phyloP scores from a whole-genome alignment of 2,329 filamentous ascomycete species.

The Fusarium papillatum region DNA sequence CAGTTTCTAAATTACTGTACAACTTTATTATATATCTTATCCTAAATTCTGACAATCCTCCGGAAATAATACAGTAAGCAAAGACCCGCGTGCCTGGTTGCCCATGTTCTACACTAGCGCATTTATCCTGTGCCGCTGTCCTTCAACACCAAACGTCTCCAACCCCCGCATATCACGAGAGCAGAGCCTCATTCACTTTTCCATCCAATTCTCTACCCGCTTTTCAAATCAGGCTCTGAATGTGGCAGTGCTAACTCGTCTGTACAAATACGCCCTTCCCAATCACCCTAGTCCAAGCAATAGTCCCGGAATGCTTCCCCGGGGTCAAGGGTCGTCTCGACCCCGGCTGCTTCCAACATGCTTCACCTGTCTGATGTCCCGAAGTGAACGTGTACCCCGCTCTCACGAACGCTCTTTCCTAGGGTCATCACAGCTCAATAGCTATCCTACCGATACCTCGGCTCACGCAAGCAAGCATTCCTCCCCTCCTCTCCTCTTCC shows the following conservation, averaged over 20 bases:
- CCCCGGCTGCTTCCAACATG: not conserved
- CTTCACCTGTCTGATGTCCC: not conserved
- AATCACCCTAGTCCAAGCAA: not conserved
- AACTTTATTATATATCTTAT: not conserved
- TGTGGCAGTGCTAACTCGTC: not conserved
- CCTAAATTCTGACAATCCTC: not conserved
- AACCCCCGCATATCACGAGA: not conserved
- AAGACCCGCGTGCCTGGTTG: not conserved
- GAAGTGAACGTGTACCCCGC: not conserved
- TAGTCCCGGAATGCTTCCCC: not conserved
- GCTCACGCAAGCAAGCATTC: conserved; percentile 67
- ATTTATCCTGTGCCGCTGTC: not conserved
- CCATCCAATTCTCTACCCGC: not conserved
- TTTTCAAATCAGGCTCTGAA: not conserved
- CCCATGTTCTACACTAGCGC: not conserved
- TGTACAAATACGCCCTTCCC: not conserved
- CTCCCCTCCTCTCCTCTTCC: conserved; percentile 57
- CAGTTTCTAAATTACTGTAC: not conserved
- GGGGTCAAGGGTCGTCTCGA: not conserved
- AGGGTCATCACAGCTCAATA: conserved; percentile 55
- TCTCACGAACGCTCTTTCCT: not conserved
- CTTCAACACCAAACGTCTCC: not conserved
- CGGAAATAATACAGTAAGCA: too few species aligned
- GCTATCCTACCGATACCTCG: conserved; percentile 63
- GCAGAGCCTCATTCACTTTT: not conserved